phyloP scores from a whole-genome alignment of 225 moss, liverwort and hornwort genomes.

The Lunularia cruciata region DNA sequence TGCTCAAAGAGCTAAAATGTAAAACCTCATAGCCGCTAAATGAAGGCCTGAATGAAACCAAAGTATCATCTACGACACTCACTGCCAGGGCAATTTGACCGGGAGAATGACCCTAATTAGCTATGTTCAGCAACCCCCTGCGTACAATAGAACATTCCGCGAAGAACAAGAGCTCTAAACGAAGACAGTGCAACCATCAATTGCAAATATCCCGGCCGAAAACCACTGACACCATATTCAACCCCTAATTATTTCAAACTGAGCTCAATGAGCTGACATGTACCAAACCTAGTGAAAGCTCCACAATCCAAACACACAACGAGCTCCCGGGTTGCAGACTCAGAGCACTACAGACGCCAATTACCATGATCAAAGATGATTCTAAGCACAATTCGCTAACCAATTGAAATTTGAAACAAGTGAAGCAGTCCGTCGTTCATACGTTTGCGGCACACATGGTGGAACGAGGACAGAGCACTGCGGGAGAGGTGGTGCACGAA shows the following conservation, averaged over 20 bases:
- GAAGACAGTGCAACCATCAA: too few species aligned
- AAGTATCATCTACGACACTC: too few species aligned
- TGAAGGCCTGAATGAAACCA: too few species aligned
- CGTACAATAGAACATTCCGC: too few species aligned
- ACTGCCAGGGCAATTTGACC: too few species aligned
- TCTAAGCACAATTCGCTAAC: neutral
- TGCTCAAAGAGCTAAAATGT: neutral
- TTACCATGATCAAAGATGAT: neutral
- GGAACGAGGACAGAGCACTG: slow-evolving; percentile 26
- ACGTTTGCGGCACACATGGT: slow-evolving; percentile 26
- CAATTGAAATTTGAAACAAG: neutral
- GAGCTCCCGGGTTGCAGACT: neutral
- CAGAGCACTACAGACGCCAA: neutral
- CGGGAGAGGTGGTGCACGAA: slow-evolving; percentile 27
- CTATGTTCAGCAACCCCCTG: too few species aligned
- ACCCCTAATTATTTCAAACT: neutral
- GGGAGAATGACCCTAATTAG: too few species aligned
- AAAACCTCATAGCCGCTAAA: too few species aligned
- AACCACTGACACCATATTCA: too few species aligned
- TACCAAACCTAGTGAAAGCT: neutral
- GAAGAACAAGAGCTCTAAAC: too few species aligned
- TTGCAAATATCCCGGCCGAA: too few species aligned
- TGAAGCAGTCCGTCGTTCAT: neutral
- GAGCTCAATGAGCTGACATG: neutral
- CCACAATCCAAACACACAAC: too few species aligned